Evolutionary conservation across 2,329 filamentous ascomycete species (phyloP), one percentile per base, ranked within the genome.

Genomic region (Taxawa tesnikishii): DNA sequence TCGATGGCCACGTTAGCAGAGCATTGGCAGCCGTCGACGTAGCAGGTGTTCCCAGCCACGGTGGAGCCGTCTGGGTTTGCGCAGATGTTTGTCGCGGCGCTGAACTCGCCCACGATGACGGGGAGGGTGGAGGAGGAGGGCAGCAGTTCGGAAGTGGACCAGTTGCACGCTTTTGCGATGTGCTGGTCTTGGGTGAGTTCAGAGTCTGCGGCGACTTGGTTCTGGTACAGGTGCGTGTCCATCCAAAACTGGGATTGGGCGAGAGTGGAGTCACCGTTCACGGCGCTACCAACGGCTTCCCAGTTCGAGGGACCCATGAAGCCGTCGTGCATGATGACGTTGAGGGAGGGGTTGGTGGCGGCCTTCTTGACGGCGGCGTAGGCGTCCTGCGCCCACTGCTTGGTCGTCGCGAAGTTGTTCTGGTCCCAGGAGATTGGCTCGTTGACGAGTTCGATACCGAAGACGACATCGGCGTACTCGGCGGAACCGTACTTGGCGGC

Each of bases 171-270:
- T 25, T 52, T 53, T 27, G 45, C 40, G 21, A 63, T 53, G 40
- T 65, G 62, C 15, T 55, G 39, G 9, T 46, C 50, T 23, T 61
- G 58, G 8, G 49, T 56, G 24, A 58, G 50, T 4, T 39, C 33
- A 7, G 54, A 50, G 38, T 62, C 54, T 4, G 33, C 46, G 4
- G 48, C 38, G 4, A 48, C 53, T 36, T 58, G 56, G 37, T 63
- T 56, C 42, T 64, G 60, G 40, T 63, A 64, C 30, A 62, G 55
- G 33, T 63, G 61, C 1, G 51, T 55, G 33, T 63, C 60, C 26
- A 64, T 42, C 23, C 54, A 58, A 33, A 63, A 60, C 21, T 46
- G 38, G 25, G 54, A 48, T n/a, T 51, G 40, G 5, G 48, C 42
- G 14, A 40, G 33, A 13, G 42, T 25, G 1, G 44, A 42, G 19